Evolutionary conservation across 2,329 filamentous ascomycete species (phyloP).

Genomic region (Paramyrothecium roridum): DNA sequence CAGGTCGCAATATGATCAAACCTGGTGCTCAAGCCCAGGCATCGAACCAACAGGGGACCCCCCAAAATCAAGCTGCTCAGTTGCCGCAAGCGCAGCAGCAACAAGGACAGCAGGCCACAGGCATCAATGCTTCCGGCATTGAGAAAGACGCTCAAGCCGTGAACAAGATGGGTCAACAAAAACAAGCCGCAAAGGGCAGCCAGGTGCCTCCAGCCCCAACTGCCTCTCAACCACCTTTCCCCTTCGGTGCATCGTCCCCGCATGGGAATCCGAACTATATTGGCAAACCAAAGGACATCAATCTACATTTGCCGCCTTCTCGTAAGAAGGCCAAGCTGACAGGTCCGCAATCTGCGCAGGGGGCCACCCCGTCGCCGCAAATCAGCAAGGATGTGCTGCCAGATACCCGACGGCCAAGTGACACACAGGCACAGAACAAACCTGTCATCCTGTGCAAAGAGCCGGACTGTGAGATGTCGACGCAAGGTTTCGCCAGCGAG

Average conservation of each 20-base stretch:
- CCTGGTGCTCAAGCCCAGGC: constrained; percentile 7
- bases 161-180: constrained; percentile 40
- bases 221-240: constrained; percentile 51
- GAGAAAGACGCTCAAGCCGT: constrained; percentile 49
- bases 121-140: constrained; percentile 44
- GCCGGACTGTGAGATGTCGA: constrained; percentile 49
- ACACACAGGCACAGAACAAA: constrained; percentile 29
- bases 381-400: constrained; percentile 45
- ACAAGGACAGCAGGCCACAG: constrained; percentile 17
- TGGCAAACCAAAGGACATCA: constrained; percentile 48
- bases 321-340: constrained; percentile 56
- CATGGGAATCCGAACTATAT: constrained; percentile 58
- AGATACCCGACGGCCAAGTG: constrained; percentile 32
- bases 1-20: constrained; percentile 20
- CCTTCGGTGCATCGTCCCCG: constrained; percentile 53
- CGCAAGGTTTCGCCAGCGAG: constrained; percentile 49
- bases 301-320: constrained; percentile 50
- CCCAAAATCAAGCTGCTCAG: constrained; percentile 7
- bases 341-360: constrained; percentile 29
- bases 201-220: constrained; percentile 56
- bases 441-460: constrained; percentile 50
- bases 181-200: constrained; percentile 36
- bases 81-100: constrained; percentile 19
- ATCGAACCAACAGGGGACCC: constrained; percentile 9
- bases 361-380: constrained; percentile 44